phyloP scores from a whole-genome alignment of 164 flowering plant genomes.

The Saururus chinensis region DNA sequence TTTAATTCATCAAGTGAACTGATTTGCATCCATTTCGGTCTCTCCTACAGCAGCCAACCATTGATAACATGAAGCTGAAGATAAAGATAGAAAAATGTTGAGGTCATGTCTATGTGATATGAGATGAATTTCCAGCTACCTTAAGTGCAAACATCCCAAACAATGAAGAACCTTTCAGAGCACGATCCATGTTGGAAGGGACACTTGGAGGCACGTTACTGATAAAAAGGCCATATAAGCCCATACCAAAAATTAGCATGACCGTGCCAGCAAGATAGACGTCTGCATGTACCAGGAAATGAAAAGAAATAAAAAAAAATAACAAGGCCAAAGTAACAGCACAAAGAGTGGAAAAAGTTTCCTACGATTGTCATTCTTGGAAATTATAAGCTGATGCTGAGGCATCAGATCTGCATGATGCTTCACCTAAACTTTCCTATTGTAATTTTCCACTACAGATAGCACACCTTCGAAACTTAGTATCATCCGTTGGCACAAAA shows the following conservation, averaged over 20 bases:
- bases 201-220: slow-evolving; percentile 48
- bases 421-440: no score
- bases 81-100: background rate
- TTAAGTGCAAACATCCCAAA: slow-evolving; percentile 94
- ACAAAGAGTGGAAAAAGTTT: background rate
- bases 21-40: slow-evolving; percentile 96
- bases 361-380: no score
- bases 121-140: slow-evolving; percentile 27
- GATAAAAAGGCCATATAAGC: slow-evolving; percentile 84
- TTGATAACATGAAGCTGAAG: background rate
- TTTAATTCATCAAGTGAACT: slow-evolving; percentile 87
- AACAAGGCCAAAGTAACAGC: background rate
- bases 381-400: no score
- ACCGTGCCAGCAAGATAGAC: slow-evolving; percentile 98
- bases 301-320: background rate
- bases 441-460: no score
- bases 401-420: no score
- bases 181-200: slow-evolving; percentile 53
- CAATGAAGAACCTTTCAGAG: slow-evolving; percentile 80
- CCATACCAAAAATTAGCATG: slow-evolving; percentile 95
- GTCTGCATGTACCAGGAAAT: slow-evolving; percentile 34
- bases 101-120: background rate
- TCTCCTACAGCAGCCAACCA: slow-evolving; percentile 34
- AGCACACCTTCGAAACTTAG: no score
- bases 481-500: no score